These are phyloP conservation scores for Sphaceloma murrayae DNA, from an alignment of 2,329 filamentous ascomycete species.

Conservation along the genomic window DNA sequence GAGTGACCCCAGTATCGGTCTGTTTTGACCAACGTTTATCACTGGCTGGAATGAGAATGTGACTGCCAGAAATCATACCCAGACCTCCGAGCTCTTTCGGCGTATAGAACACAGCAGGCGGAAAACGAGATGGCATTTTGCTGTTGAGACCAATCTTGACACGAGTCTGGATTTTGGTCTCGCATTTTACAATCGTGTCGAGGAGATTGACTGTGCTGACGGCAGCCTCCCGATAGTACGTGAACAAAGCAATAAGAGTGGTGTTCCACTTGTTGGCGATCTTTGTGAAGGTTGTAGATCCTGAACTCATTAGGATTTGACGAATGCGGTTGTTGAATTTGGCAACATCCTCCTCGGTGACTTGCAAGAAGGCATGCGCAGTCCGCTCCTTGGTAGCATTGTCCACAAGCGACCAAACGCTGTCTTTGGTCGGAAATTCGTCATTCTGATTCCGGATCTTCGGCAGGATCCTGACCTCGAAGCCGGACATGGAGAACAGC, in stretches of 20 bases:
- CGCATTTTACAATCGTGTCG: slow-evolving; percentile 97
- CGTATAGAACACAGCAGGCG: slow-evolving; percentile 95
- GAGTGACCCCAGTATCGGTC: slow-evolving; percentile 92
- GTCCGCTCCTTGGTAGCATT: slow-evolving; percentile 96
- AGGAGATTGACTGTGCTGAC: slow-evolving; percentile 89
- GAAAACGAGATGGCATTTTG: slow-evolving; percentile 98
- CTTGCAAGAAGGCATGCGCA: slow-evolving; percentile 92
- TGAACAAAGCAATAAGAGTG: slow-evolving; percentile 90
- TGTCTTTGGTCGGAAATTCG: slow-evolving; percentile 95
- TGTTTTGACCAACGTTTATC: slow-evolving; percentile 99
- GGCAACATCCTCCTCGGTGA: slow-evolving; percentile 93
- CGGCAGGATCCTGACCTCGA: slow-evolving; percentile 90
- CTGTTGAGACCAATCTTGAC: slow-evolving; percentile 98
- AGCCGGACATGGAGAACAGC: slow-evolving; percentile 95
- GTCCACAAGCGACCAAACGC: slow-evolving; percentile 94
- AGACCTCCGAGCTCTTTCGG: slow-evolving; percentile 95
- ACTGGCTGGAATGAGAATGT: slow-evolving; percentile 92
- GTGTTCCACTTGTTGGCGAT: slow-evolving; percentile 99
- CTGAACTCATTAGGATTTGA: slow-evolving; percentile 98
- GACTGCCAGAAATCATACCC: slow-evolving; percentile 97
- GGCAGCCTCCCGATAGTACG: slow-evolving; percentile 95
- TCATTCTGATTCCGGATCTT: slow-evolving; percentile 93
- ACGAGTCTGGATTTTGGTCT: slow-evolving; percentile 97
- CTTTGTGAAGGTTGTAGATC: slow-evolving; percentile 98
- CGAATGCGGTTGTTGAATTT: slow-evolving; percentile 99